Evolutionary conservation across 805 yeast genomes (phyloP).

Genomic region (Wickerhamomyces queroliae): DNA sequence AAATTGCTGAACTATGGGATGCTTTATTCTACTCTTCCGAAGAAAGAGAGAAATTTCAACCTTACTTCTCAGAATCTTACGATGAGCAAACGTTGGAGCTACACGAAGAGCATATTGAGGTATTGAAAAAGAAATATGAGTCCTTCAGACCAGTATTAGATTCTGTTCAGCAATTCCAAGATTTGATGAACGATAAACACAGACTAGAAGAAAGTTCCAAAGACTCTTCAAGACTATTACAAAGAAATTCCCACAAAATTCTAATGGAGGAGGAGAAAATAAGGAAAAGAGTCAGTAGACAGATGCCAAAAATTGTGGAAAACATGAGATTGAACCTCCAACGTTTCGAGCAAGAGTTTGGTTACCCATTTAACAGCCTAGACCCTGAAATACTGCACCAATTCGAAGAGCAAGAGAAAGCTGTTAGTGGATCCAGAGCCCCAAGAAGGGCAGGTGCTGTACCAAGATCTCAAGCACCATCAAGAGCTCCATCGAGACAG

Average conservation of each 20-base stretch:
- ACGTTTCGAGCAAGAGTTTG: constrained; percentile 40
- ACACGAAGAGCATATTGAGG: constrained; percentile 58
- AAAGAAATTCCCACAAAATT: constrained; percentile 73
- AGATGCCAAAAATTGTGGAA: constrained; percentile 57
- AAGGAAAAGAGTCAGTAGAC: constrained; percentile 60
- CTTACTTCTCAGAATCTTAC: constrained; percentile 31
- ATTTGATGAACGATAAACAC: constrained; percentile 51
- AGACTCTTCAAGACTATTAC: constrained; percentile 73
- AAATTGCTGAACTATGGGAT: constrained; percentile 59
- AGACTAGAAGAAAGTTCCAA: constrained; percentile 64
- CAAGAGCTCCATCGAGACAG: constrained; percentile 14
- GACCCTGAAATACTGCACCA: constrained; percentile 22
- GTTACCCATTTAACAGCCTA: constrained; percentile 25
- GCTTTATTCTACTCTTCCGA: constrained; percentile 50
- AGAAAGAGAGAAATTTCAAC: constrained; percentile 42
- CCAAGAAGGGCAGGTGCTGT: too few relatives aligned
- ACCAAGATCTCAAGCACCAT: constrained; percentile 14
- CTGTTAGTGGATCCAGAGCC: constrained; percentile 5
- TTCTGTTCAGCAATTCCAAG: constrained; percentile 49
- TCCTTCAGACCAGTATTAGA: constrained; percentile 49
- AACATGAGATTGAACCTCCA: constrained; percentile 42
- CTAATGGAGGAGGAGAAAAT: constrained; percentile 74
- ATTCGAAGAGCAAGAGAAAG: constrained; percentile 22
- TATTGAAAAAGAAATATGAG: constrained; percentile 43
- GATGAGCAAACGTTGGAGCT: constrained; percentile 56